Base-by-base conservation (phyloP, 2,329 filamentous ascomycete species). In the Sarocladiaceae sp. region DNA sequence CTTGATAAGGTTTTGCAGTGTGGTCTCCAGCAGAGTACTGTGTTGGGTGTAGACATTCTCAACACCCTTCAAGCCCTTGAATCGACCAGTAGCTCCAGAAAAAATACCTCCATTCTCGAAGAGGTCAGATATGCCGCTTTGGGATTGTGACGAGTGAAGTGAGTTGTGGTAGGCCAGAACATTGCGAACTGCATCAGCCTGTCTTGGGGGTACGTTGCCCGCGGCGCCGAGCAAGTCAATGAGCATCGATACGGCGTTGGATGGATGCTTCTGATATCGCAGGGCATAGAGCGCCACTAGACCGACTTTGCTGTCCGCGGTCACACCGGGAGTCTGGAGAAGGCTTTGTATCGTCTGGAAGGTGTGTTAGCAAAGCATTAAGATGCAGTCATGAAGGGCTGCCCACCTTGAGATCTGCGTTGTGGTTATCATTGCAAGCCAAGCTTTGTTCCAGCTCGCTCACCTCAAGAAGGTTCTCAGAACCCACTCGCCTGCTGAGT, bases 1-100 rank as follows among this genome's bases (percentile, higher is more conserved):
- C 60, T 95, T 96, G 68, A 97, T 90, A 43, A 98, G 71, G 55
- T 91, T 91, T 59, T 96, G 91, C 15, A 98, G 68, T 1, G 89
- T 97, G 19, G 78, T 78, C 62, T 96, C 90, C 13, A 98, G 66
- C 18, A 88, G 76, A 0, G 94, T 89, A 5, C 88, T 94, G 63
- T 98, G 93, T 62, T 98, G 94, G 0, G 93, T 98, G 62, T 98
- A 98, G 21, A 98, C 93, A 55, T 98, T 98, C 62, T 98, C 94
- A 1, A 98, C 93, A 2, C 93, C 93, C 59, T 97, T 96, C 12
- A 98, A 73, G 0, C 93, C 93, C 58, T 95, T 95, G 63, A 98
- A 89, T 4, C 90, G 82, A 57, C 84, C 88, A 31, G 88, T 78
- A 10, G 90, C 89, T 11, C 87, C 87, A 1, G 88, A 87, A 64